Conservation (phyloP, 192 early-diverging fungal genomes). For the Jimgerdemannia lactiflua region DNA sequence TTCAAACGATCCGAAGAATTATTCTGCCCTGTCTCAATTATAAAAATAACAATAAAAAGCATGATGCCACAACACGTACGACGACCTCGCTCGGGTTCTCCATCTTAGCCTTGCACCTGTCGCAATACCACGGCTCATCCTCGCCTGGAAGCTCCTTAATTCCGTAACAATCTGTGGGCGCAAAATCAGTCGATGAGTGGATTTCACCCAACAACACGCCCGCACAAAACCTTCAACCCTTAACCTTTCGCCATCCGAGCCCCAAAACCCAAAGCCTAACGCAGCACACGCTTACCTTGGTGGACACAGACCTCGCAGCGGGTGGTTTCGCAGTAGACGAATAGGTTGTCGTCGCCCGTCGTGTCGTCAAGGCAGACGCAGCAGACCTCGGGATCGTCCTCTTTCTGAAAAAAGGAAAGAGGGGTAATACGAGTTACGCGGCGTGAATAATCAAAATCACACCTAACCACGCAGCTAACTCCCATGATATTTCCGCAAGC, state of each 20-base stretch:
- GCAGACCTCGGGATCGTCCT: slow-evolving; percentile 49
- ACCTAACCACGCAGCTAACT: no score
- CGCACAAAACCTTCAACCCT: no score
- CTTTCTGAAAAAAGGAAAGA: slow-evolving; percentile 30
- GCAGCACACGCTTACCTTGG: slow-evolving; percentile 12
- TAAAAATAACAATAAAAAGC: not conserved
- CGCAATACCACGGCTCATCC: slow-evolving; percentile 20
- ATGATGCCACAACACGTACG: not conserved
- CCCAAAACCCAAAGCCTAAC: no score
- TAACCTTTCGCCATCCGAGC: no score
- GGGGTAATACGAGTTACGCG: no score
- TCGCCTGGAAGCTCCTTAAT: slow-evolving; percentile 5
- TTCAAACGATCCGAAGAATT: not conserved
- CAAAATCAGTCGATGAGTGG: slow-evolving; percentile 6
- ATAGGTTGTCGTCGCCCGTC: slow-evolving; percentile 40
- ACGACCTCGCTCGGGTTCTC: slow-evolving; percentile 5
- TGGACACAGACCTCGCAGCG: slow-evolving; percentile 22
- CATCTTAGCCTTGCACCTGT: slow-evolving; percentile 10
- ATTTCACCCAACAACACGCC: no score
- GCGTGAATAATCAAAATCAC: no score
- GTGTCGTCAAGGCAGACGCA: slow-evolving; percentile 48
- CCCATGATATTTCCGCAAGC: no score
- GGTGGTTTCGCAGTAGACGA: slow-evolving; percentile 50
- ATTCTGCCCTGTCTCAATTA: not conserved
- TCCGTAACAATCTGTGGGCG: slow-evolving; percentile 18